A percentile compares a stretch with the other conserved stretches of the same genome.
These are phyloP conservation scores for Anisodus tanguticus DNA, from an alignment of 257 asterid genomes.

Conservation along the genomic window DNA sequence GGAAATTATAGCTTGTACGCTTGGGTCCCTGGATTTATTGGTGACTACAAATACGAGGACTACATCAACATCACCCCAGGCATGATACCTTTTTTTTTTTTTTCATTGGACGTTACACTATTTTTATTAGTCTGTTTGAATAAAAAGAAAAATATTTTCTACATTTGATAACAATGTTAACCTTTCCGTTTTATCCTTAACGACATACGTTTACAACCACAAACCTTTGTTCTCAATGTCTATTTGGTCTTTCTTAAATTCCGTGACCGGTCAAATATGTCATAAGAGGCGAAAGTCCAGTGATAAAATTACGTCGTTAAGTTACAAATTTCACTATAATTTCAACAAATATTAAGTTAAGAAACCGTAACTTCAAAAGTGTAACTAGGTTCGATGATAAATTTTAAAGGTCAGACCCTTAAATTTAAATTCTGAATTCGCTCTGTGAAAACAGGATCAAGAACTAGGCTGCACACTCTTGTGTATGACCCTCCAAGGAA, in stretches of 20 bases:
- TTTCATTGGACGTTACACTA: not conserved
- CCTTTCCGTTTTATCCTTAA: not conserved
- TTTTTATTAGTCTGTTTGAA: not conserved
- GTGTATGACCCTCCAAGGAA: slow-evolving; percentile 58
- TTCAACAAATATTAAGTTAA: not conserved
- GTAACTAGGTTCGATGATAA: not conserved
- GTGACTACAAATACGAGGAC: slow-evolving; percentile 18
- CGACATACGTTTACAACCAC: not conserved
- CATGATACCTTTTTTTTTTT: not conserved
- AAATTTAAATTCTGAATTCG: not conserved
- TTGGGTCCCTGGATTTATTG: slow-evolving; percentile 35
- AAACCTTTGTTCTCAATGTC: not conserved
- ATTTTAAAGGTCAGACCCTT: not conserved
- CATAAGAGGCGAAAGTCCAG: not conserved
- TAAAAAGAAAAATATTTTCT: not conserved
- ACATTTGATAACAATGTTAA: not conserved
- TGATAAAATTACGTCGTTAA: no score
- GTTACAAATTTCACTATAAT: not conserved
- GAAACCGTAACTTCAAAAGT: not conserved
- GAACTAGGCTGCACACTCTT: slow-evolving; percentile 28
- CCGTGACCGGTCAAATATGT: not conserved
- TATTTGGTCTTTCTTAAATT: not conserved
- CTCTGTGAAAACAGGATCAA: slow-evolving; percentile 39
- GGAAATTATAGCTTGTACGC: slow-evolving; percentile 32
- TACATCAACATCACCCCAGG: slow-evolving; percentile 22